Percentiles rank a stretch among this genome's conserved stretches.
Conservation (phyloP, 306 rosid species). For the Vigna reflexopilosa region DNA sequence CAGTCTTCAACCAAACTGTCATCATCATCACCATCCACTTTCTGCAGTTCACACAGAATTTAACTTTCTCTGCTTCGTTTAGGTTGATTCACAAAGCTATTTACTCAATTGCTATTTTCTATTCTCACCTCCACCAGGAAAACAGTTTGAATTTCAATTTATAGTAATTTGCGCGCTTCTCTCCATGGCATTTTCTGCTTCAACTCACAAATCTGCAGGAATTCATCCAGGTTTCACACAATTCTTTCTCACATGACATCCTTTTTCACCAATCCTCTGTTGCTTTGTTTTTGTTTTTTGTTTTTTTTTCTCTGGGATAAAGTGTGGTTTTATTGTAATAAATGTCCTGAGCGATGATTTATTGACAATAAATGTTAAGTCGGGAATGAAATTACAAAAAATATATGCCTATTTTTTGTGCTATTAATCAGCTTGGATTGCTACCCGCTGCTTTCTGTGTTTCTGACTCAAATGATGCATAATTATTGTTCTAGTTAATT, state of each 20-base stretch:
- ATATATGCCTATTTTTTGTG: not conserved
- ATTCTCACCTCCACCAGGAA: constrained; percentile 29
- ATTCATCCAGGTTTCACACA: constrained; percentile 58
- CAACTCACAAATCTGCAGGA: constrained; percentile 54
- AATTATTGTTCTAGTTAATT: not conserved
- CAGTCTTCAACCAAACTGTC: not conserved
- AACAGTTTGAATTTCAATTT: constrained; percentile 32
- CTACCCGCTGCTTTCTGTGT: not conserved
- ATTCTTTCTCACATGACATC: not conserved
- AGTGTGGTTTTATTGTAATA: not conserved
- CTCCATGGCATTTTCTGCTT: constrained; percentile 60
- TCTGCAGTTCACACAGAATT: not conserved
- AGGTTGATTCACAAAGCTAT: not conserved
- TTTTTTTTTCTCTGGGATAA: not conserved
- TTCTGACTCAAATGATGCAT: not conserved
- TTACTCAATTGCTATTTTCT: not conserved
- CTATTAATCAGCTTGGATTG: not conserved
- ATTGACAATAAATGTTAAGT: not conserved
- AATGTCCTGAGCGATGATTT: not conserved
- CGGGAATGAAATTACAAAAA: not conserved
- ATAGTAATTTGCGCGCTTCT: constrained; percentile 19
- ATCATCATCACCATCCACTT: not conserved
- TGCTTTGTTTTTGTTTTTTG: not conserved
- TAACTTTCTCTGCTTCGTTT: not conserved
- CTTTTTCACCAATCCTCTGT: not conserved